These are phyloP conservation scores for Ephemerocybe angulata DNA, from an alignment of 768 basidiomycete genomes.

Conservation along the genomic window DNA sequence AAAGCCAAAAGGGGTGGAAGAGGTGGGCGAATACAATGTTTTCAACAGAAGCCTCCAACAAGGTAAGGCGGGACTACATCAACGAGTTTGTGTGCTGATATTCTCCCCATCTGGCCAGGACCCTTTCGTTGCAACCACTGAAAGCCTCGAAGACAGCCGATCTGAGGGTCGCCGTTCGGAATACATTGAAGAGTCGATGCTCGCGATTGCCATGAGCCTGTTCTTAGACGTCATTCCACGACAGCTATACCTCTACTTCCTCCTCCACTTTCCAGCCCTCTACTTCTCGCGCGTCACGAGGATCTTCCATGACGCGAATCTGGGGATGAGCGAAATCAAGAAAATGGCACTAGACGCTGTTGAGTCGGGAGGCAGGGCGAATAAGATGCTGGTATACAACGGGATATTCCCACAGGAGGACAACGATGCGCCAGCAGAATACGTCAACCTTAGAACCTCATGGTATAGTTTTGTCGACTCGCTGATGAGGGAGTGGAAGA, in stretches of 20 bases:
- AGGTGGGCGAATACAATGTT: no score
- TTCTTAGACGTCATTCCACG: slow-evolving; percentile 23
- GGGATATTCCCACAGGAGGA: not conserved
- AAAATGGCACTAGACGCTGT: slow-evolving; percentile 28
- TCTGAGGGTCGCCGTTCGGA: no score
- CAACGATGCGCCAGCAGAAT: slow-evolving; percentile 11
- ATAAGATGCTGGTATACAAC: not conserved
- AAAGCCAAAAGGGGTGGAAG: no score
- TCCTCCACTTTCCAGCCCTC: slow-evolving; percentile 57
- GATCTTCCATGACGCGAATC: slow-evolving; percentile 62
- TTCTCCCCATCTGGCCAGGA: no score
- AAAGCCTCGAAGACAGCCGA: no score
- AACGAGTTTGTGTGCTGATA: no score
- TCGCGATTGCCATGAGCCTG: not conserved
- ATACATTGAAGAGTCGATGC: not conserved
- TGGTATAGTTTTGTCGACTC: slow-evolving; percentile 30
- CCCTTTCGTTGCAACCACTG: no score
- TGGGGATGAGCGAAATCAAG: slow-evolving; percentile 54
- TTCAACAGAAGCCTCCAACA: no score
- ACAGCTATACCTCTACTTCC: slow-evolving; percentile 31
- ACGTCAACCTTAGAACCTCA: slow-evolving; percentile 18
- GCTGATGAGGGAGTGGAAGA: slow-evolving; percentile 35
- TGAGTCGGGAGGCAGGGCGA: not conserved
- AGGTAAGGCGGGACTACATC: no score
- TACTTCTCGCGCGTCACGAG: slow-evolving; percentile 65